Evolutionary conservation across 164 flowering plant genomes (phyloP), one percentile per base, ranked within the genome.

Genomic region (Magnolia changhungtana): DNA sequence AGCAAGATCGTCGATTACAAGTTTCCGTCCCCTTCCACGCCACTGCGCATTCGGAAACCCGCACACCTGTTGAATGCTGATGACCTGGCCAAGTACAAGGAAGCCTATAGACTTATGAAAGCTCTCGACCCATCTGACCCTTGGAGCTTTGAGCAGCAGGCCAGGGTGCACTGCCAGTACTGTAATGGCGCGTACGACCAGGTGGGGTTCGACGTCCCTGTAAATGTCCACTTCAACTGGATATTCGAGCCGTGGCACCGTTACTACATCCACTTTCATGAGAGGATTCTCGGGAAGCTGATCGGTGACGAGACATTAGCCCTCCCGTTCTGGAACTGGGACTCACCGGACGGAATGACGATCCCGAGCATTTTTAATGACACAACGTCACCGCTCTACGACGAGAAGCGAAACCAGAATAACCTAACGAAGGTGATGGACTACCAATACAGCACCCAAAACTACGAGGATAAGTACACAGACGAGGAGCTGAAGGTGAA

Each of bases 161-260:
- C 77, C 7, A 65, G 52, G 27, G 31, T 75, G 29, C 77, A 75
- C 19, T 75, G 77, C 59, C 72, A 61, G 45, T 75, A 75, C 72
- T 75, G 77, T 29, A 55, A 67, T 59, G 69, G 24, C 1, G 77
- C 66, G 50, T 75, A 75, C 27, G 21, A 52, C 72, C 77, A 75
- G 50, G n/a, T 21, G 10, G 65, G 52, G 9, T 51, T 9, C 10
- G 61, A 18, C 19, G 18, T 58, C 49, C 72, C 77, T 3, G 3
- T 75, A 2, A 51, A 75, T 24, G 72, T 75, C 63, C 77, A 75
- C 31, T 67, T 27, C 19, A 67, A 72, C 66, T 75, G 77, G 77
- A 1, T 67, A 50, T 75, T 75, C 72, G 27, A 55, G 24, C 77
- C 77, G 7, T 75, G 77, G 77, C 77, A 75, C 65, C 71, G 77